phyloP scores from a whole-genome alignment of 225 moss, liverwort and hornwort species.

The Rhytidiadelphus loreus region DNA sequence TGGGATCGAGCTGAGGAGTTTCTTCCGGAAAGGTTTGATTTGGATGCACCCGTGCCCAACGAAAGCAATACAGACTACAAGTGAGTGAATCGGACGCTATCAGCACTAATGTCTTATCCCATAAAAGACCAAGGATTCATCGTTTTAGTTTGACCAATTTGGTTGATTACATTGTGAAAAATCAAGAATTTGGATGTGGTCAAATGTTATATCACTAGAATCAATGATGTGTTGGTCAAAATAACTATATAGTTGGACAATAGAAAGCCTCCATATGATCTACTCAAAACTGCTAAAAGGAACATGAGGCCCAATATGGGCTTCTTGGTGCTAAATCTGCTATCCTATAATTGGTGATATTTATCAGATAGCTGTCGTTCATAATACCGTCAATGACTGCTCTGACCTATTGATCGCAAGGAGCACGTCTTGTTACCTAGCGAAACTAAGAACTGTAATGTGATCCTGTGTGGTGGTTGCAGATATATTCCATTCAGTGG shows the following conservation, averaged over 20 bases:
- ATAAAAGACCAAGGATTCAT: neutral
- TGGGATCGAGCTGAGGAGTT: constrained; percentile 92
- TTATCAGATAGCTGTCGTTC: neutral
- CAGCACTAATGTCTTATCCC: neutral
- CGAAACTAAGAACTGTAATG: neutral
- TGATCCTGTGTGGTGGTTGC: neutral
- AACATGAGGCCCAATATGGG: neutral
- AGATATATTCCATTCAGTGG: constrained; percentile 98
- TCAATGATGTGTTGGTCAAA: neutral
- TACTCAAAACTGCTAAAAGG: neutral
- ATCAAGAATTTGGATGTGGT: neutral
- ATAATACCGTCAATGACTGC: neutral
- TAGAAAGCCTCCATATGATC: neutral
- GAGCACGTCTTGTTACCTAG: neutral
- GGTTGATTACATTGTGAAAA: neutral
- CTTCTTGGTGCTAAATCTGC: neutral
- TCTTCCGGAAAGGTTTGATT: constrained; percentile 80
- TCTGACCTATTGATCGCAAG: neutral
- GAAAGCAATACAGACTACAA: constrained; percentile 89
- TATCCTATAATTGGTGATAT: neutral
- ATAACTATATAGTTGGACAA: neutral
- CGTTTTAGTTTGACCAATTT: neutral
- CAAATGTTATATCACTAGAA: neutral
- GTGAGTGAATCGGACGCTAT: constrained; percentile 11
- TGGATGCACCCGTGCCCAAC: constrained; percentile 75